A percentile compares a stretch with the other conserved stretches of the same genome.
Conservation (phyloP, 2,329 filamentous ascomycete species). For the Xylariaceae sp. region DNA sequence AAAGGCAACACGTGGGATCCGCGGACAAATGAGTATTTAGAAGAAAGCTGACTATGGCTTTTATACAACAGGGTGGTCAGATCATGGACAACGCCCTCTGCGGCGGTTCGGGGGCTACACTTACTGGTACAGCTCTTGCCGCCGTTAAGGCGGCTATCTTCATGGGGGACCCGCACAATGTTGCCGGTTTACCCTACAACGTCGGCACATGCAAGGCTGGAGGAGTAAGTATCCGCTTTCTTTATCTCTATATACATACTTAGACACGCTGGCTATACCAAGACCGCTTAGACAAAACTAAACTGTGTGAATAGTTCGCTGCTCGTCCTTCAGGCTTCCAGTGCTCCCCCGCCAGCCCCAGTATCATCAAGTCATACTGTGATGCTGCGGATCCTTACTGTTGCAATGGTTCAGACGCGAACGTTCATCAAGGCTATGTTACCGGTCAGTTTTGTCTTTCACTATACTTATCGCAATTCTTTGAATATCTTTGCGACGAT, state of each 20-base stretch:
- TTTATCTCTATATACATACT: too few relatives aligned
- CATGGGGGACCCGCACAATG: constrained; percentile 66
- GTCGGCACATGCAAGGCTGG: constrained; percentile 64
- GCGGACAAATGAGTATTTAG: neutral
- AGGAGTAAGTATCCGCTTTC: constrained; percentile 57
- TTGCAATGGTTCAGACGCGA: constrained; percentile 66
- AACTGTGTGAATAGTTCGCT: constrained; percentile 62
- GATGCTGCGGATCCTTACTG: constrained; percentile 69
- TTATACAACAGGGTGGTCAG: constrained; percentile 57
- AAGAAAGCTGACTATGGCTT: neutral
- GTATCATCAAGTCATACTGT: constrained; percentile 69
- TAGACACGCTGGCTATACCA: too few relatives aligned
- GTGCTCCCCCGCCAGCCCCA: constrained; percentile 55
- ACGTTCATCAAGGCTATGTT: constrained; percentile 68
- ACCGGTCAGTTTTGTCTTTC: too few relatives aligned
- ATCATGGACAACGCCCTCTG: constrained; percentile 68
- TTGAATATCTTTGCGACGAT: too few relatives aligned
- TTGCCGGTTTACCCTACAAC: constrained; percentile 61
- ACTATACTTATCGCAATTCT: too few relatives aligned
- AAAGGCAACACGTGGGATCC: too few relatives aligned
- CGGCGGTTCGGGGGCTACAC: constrained; percentile 57
- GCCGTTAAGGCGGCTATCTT: constrained; percentile 67
- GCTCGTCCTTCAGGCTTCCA: constrained; percentile 62
- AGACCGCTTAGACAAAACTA: too few relatives aligned
- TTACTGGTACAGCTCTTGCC: constrained; percentile 51